These are phyloP conservation scores for Cronartium quercuum DNA, from an alignment of 1,284 basidiomycete genomes.

Conservation along the genomic window DNA sequence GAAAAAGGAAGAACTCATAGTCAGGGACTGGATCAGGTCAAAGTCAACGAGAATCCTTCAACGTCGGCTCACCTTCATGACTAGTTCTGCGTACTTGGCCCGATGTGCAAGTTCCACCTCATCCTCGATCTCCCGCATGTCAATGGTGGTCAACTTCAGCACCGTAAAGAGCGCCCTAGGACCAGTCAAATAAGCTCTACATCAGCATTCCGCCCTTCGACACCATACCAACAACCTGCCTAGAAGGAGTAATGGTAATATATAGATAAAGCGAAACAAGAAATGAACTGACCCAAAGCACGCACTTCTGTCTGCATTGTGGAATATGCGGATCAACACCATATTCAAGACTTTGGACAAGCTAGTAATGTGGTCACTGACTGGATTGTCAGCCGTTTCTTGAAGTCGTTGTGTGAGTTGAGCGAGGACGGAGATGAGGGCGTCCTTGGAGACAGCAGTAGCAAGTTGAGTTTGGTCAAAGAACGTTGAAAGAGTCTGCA, in stretches of 20 bases:
- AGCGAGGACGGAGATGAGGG: constrained; percentile 69
- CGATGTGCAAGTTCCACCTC: constrained; percentile 46
- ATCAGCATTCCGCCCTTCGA: background rate
- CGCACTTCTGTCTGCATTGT: constrained; percentile 80
- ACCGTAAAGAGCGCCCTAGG: constrained; percentile 66
- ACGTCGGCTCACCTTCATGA: constrained; percentile 60
- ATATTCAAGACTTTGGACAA: constrained; percentile 95
- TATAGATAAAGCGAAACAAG: background rate
- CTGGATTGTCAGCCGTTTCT: constrained; percentile 65
- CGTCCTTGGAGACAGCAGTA: constrained; percentile 71
- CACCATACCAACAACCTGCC: background rate
- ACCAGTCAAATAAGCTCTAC: constrained; percentile 16
- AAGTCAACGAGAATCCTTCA: background rate
- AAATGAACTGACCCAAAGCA: constrained; percentile 70
- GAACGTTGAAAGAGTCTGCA: constrained; percentile 85
- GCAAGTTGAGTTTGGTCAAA: constrained; percentile 76
- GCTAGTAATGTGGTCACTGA: constrained; percentile 48
- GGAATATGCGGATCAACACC: constrained; percentile 88
- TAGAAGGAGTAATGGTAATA: background rate
- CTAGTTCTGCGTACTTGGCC: constrained; percentile 86
- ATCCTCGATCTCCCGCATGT: constrained; percentile 61
- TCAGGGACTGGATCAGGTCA: constrained; percentile 14
- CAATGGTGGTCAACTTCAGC: constrained; percentile 74
- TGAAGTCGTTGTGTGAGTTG: constrained; percentile 81
- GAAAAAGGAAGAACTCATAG: background rate